Conservation (phyloP, 202 grass and related monocot genomes). For the Setaria italica region DNA sequence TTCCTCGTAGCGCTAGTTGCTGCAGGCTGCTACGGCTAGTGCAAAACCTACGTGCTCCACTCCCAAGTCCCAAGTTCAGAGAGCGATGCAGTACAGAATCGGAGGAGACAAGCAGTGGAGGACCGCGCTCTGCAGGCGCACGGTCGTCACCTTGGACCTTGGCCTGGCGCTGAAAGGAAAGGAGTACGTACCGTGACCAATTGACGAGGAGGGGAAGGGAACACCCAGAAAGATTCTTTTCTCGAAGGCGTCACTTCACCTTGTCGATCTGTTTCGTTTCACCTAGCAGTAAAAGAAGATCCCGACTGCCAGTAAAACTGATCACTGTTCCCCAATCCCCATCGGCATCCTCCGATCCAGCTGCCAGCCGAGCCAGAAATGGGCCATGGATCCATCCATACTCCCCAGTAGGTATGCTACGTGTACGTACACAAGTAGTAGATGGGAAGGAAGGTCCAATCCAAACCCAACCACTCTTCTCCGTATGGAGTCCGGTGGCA, state of each 20-base stretch:
- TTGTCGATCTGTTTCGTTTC: background rate
- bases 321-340: background rate
- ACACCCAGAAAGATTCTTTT: background rate
- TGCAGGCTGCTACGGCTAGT: too few relatives aligned
- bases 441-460: background rate
- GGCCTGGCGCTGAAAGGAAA: background rate
- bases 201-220: background rate
- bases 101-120: background rate
- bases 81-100: background rate
- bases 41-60: too few relatives aligned
- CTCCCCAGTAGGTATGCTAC: background rate
- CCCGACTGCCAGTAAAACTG: too few relatives aligned
- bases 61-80: background rate
- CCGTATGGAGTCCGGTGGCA: constrained; percentile 15
- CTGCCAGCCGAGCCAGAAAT: constrained; percentile 1
- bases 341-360: background rate
- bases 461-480: constrained; percentile 18
- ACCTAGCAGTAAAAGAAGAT: background rate
- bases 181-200: background rate
- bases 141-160: background rate
- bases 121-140: background rate
- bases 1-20: too few relatives aligned
- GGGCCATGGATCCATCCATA: background rate
- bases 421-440: background rate
- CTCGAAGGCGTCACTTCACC: background rate